Evolutionary conservation across 148 eudicot species (phyloP).

Genomic region (Talinum fruticosum): DNA sequence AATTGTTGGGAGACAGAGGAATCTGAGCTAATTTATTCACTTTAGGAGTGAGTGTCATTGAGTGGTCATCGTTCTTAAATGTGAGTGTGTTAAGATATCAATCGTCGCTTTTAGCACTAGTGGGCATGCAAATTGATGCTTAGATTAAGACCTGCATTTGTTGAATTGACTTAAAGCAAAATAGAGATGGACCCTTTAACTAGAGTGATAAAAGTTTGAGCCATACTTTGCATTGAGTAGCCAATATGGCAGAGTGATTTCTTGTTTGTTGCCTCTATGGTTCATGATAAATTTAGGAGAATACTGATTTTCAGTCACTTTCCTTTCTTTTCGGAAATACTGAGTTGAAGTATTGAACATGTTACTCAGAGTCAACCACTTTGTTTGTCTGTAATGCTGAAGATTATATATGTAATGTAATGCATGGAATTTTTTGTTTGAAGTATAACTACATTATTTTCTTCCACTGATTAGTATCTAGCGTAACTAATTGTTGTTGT

Average conservation of each 20-base stretch:
- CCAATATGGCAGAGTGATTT: background rate
- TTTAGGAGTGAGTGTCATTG: constrained; percentile 6
- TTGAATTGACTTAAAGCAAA: constrained; percentile 14
- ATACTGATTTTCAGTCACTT: background rate
- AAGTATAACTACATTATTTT: background rate
- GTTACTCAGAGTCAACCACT: background rate
- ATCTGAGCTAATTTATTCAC: constrained; percentile 15
- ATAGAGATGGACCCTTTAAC: background rate
- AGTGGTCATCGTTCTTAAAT: constrained; percentile 16
- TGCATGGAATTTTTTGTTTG: background rate
- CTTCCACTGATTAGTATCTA: background rate
- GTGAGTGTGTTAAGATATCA: constrained; percentile 13
- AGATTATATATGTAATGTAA: background rate
- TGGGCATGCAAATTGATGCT: constrained; percentile 23
- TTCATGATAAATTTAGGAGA: background rate
- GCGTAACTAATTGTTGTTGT: background rate
- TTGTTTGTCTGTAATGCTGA: background rate
- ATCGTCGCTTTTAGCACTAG: constrained; percentile 10
- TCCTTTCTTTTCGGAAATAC: background rate
- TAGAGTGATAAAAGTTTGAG: background rate
- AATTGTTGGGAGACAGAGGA: constrained; percentile 5
- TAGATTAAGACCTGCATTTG: constrained; percentile 2
- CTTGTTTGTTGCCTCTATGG: constrained; percentile 2
- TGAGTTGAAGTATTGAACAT: too few species aligned
- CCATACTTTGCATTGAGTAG: constrained; percentile 11